Evolutionary conservation across 2,329 filamentous ascomycete genomes (phyloP), one percentile per base, ranked within the genome.

Genomic region (Graphilbum ipis-grandicollis): DNA sequence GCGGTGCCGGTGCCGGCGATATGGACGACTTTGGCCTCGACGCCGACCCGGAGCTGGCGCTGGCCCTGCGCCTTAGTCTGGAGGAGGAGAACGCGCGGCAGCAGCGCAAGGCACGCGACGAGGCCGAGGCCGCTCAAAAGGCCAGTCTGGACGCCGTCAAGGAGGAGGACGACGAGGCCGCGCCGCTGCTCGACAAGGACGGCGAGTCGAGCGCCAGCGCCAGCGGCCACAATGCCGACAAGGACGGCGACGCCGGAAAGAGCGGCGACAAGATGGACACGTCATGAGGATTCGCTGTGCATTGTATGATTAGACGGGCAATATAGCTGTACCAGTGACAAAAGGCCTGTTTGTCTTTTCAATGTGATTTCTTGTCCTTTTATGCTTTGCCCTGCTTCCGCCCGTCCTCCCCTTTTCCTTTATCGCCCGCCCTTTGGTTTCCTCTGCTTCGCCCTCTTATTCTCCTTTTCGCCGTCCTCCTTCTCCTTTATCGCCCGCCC

Each of bases 31-130:
- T 92, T 53, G 84, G 82, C 45, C 83, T 93, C 46, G 90, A 96
- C 56, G 70, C 86, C 50, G 90, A 98, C 53, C 90, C 90, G 4
- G 90, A 98, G 57, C 64, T 98, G 51, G 90, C 90, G 18, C 72
- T 98, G 47, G 90, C 90, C 36, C 65, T 98, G 54, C 77, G 90
- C 44, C 93, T 98, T 84, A 93, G 83, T 58, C 84, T 93, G 71
- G 90, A 98, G 56, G 90, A 98, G 55, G 90, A 98, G 60, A 92
- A 92, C 63, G 86, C 86, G 43, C 68, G 90, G 50, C 78, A 92
- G 58, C 86, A 93, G 56, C 84, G 84, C 60, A 75, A 79, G 51
- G 82, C 79, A 48, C 75, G 76, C 49, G 74, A 83, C 44, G 78
- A 82, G 47, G 78, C 82, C 47, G 70, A 75, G 47, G 69, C 72